These are phyloP conservation scores for Candida buenavistaensis DNA, from an alignment of 1,139 yeast species.

Conservation along the genomic window DNA sequence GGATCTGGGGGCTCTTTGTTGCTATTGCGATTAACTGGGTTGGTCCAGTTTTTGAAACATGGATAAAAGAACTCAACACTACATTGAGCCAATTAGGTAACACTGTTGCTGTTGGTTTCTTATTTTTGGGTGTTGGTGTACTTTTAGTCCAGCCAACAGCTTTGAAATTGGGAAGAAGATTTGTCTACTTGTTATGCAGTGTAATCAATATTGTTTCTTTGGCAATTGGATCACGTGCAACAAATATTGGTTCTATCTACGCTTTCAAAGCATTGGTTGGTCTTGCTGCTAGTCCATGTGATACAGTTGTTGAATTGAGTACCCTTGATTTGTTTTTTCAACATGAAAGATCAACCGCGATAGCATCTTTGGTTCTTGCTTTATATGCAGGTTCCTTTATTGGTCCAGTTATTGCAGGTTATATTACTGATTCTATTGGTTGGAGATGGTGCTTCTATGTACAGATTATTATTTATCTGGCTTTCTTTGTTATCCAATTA, in stretches of 20 bases:
- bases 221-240: constrained; percentile 36
- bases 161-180: constrained; percentile 38
- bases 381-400: constrained; percentile 43
- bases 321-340: constrained; percentile 48
- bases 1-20: constrained; percentile 22
- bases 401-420: constrained; percentile 49
- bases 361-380: constrained; percentile 39
- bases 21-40: constrained; percentile 42
- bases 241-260: constrained; percentile 22
- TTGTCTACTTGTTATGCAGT: constrained; percentile 36
- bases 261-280: constrained; percentile 37
- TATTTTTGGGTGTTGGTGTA: constrained; percentile 41
- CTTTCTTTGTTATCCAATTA: constrained; percentile 39
- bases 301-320: constrained; percentile 47
- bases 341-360: constrained; percentile 45
- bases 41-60: constrained; percentile 40
- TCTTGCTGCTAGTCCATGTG: constrained; percentile 50
- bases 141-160: constrained; percentile 43
- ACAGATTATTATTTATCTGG: constrained; percentile 48
- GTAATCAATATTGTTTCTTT: constrained; percentile 31
- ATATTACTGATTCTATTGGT: constrained; percentile 33
- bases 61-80: constrained; percentile 23
- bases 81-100: constrained; percentile 26
- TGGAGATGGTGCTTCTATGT: constrained; percentile 50
- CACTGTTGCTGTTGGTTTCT: constrained; percentile 32